phyloP scores from a whole-genome alignment of 2,329 filamentous ascomycete genomes.

The Xenoacremonium recifei region DNA sequence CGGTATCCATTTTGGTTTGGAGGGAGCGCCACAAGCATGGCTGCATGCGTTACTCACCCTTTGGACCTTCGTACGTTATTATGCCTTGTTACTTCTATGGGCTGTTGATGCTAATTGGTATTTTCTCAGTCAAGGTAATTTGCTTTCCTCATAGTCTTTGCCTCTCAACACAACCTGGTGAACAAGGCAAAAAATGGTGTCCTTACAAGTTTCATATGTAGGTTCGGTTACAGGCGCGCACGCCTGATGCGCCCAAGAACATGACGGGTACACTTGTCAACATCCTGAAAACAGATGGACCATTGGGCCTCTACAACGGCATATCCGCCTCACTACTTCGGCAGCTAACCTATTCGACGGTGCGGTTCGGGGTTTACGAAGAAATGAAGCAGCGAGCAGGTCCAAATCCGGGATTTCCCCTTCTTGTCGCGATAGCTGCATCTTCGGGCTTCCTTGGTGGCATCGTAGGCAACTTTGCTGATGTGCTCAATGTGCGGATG shows the following conservation, averaged over 20 bases:
- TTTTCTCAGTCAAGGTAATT: too few relatives aligned
- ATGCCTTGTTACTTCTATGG: too few relatives aligned
- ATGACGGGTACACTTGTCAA: neutral
- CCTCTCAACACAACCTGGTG: too few relatives aligned
- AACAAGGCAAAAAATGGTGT: too few relatives aligned
- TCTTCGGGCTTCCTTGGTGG: slow-evolving; percentile 2
- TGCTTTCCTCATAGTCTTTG: too few relatives aligned
- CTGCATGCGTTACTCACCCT: neutral
- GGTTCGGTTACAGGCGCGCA: neutral
- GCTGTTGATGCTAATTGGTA: too few relatives aligned
- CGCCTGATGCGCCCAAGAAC: neutral
- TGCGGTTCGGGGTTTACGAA: slow-evolving; percentile 4
- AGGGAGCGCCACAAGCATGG: neutral
- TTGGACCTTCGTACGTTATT: too few relatives aligned
- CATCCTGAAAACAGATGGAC: neutral
- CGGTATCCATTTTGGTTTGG: neutral
- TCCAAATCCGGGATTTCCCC: neutral
- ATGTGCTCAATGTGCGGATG: slow-evolving; percentile 5
- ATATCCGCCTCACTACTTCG: neutral
- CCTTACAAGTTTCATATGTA: too few relatives aligned
- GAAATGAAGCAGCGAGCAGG: slow-evolving; percentile 1
- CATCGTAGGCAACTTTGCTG: slow-evolving; percentile 2
- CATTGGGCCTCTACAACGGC: neutral
- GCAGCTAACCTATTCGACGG: slow-evolving; percentile 6
- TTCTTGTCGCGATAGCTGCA: too few relatives aligned